A percentile compares a stretch with the other conserved stretches of the same genome.
phyloP scores from a whole-genome alignment of 805 yeast genomes.

The Lipomyces mesembrius region DNA sequence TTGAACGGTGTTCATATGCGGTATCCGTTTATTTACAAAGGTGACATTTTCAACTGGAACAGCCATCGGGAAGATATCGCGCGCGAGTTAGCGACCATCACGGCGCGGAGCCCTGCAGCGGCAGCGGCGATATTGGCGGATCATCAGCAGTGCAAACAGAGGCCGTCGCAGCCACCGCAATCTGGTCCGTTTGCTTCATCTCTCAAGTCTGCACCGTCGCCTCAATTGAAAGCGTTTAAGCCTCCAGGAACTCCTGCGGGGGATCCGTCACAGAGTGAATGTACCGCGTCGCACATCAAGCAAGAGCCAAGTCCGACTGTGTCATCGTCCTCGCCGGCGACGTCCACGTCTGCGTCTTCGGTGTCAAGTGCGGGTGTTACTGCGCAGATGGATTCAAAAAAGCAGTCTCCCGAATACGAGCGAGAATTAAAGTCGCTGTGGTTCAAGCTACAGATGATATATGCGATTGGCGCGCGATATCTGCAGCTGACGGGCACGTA shows the following conservation, averaged over 20 bases:
- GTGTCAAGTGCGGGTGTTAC: background rate
- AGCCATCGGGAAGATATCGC: constrained; percentile 24
- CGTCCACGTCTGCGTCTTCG: background rate
- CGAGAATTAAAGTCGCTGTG: constrained; percentile 17
- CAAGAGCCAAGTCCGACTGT: background rate
- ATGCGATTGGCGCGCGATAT: constrained; percentile 36
- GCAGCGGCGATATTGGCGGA: background rate
- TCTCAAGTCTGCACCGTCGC: constrained; percentile 4
- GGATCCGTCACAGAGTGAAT: background rate
- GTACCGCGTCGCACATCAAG: background rate
- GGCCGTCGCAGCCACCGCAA: constrained; percentile 2
- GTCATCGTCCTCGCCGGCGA: background rate
- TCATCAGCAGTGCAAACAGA: background rate
- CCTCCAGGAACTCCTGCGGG: background rate
- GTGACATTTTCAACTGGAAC: constrained; percentile 25
- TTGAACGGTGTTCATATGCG: constrained; percentile 29
- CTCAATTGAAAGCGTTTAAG: background rate
- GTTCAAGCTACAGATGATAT: constrained; percentile 36
- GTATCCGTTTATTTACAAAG: constrained; percentile 29
- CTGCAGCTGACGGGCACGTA: constrained; percentile 30
- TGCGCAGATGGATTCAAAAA: background rate
- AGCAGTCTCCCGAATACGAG: constrained; percentile 5
- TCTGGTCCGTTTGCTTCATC: background rate
- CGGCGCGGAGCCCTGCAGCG: constrained; percentile 12
- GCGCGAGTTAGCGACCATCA: constrained; percentile 16